phyloP scores from a whole-genome alignment of 2,329 filamentous ascomycete genomes.

The Dactylellina cionopaga region DNA sequence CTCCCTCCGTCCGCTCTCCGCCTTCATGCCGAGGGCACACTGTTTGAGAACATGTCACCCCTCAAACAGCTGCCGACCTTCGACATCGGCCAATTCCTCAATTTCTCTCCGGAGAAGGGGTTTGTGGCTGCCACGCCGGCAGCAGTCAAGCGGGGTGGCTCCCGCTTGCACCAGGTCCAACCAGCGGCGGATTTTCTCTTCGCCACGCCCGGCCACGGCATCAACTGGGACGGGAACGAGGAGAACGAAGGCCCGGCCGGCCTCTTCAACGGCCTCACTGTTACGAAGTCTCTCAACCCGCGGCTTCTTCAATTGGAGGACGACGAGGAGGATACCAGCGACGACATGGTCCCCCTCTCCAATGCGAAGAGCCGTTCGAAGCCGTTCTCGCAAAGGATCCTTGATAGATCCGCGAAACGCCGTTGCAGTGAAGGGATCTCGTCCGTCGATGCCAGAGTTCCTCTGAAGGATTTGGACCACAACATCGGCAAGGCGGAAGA shows the following conservation, averaged over 20 bases:
- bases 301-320: conserved; percentile 16
- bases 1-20: background rate
- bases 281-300: conserved; percentile 24
- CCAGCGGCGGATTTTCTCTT: conserved; percentile 6
- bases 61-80: conserved; percentile 16
- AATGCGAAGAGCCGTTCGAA: conserved; percentile 33
- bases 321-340: background rate
- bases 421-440: conserved; percentile 17
- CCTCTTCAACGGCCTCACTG: background rate
- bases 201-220: conserved; percentile 13
- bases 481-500: background rate
- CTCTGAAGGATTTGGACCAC: conserved; percentile 17
- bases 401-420: conserved; percentile 30
- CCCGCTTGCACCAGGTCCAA: conserved; percentile 13
- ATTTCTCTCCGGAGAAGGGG: conserved; percentile 24
- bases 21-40: background rate
- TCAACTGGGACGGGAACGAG: conserved; percentile 23
- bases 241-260: conserved; percentile 34
- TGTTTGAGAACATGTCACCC: conserved; percentile 14
- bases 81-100: conserved; percentile 24
- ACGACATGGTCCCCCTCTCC: conserved; percentile 6
- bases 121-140: background rate
- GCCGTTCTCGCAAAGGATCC: conserved; percentile 32
- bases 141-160: background rate
- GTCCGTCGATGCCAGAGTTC: background rate